Base-by-base conservation (phyloP, 208 protist species). In the Leishmania tropica region DNA sequence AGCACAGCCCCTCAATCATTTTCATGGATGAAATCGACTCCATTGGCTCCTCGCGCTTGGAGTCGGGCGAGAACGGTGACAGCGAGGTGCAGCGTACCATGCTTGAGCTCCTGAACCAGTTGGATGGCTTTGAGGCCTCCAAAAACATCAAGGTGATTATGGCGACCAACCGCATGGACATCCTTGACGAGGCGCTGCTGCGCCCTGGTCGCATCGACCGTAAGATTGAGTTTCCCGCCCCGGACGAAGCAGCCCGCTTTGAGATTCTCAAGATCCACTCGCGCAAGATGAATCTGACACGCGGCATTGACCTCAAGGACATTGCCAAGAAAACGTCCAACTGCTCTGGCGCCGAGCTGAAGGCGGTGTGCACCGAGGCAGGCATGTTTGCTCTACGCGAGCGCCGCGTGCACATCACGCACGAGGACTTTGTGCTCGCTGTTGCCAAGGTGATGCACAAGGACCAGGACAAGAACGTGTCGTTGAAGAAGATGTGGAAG, bases 1-100 rank as follows among this genome's bases (percentile, higher is more conserved):
- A 99, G 89, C 99, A 99, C 87, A 99, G 99, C 62, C 99, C 99
- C 11, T 99, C 99, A 5, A 99, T 99, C 85, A 99, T 99, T 83
- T 99, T 99, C 89, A 99, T 99, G 99, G 99, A 99, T 88, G 99
- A 99, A 87, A 99, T 99, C 85, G 99, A 99, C 91, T 99, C 97
- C 8, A 99, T 99, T 86, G 99, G 99, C 79, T 97, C 95, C 15
- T 87, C 93, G 10, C 95, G 99, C 51, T 88, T 98, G 24, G 97
- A 99, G 70, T 94, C 91, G 0, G 90, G 91, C 21, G 94, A 96
- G 74, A 88, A 93, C 80, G 94, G 95, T 47, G 99, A 99, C 85
- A 98, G 89, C 65, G 98, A 99, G 92, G 99, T 99, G 76, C 99
- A 99, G 93, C 96, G 99, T 53, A 99, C 99, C n/a, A 99, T 99